These are phyloP conservation scores for Xylariaceae sp. DNA, from an alignment of 2,329 filamentous ascomycete species.

Conservation along the genomic window DNA sequence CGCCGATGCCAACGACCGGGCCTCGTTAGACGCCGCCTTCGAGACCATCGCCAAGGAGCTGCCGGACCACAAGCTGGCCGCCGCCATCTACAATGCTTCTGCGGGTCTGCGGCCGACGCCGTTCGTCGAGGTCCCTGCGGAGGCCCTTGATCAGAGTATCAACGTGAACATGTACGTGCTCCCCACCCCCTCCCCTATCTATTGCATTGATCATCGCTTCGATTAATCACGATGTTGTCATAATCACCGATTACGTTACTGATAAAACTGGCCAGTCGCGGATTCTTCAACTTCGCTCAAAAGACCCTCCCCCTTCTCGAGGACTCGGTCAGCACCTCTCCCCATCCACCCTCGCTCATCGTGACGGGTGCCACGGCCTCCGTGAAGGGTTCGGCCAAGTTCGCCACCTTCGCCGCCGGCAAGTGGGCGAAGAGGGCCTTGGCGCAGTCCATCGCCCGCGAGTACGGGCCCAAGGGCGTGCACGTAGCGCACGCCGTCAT, in stretches of 20 bases:
- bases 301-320: constrained; percentile 70
- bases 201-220: too few species aligned
- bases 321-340: constrained; percentile 54
- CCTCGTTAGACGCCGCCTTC: constrained; percentile 59
- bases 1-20: constrained; percentile 63
- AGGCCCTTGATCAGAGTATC: constrained; percentile 56
- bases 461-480: constrained; percentile 76
- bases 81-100: constrained; percentile 76
- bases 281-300: constrained; percentile 75
- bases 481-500: constrained; percentile 78
- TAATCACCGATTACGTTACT: not conserved
- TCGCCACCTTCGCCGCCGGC: constrained; percentile 69
- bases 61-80: constrained; percentile 61
- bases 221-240: not conserved
- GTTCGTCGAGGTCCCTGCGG: constrained; percentile 60
- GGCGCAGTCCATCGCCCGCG: constrained; percentile 71
- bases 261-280: constrained; percentile 49
- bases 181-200: not conserved
- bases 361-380: constrained; percentile 80
- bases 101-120: constrained; percentile 57
- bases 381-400: constrained; percentile 68
- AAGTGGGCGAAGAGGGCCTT: constrained; percentile 76
- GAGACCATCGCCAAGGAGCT: constrained; percentile 66
- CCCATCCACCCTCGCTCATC: constrained; percentile 72
- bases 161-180: constrained; percentile 53